Evolutionary conservation across 495 filamentous ascomycete species (phyloP), one percentile per base, ranked within the genome.

Genomic region (Lophiotrema nucula): DNA sequence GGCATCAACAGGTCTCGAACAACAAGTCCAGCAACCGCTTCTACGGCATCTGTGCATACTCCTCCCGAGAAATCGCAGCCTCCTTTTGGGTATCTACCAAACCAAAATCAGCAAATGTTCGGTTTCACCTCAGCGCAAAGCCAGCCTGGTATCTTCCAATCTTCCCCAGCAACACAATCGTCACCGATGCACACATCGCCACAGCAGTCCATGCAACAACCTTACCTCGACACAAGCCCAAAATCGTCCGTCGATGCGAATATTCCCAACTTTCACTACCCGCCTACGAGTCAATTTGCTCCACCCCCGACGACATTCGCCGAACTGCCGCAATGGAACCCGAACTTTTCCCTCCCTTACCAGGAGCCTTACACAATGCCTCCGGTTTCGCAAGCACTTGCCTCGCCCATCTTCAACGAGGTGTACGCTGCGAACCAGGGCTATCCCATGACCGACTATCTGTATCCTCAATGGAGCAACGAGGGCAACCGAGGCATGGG

Each of bases 1-100:
- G 52, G 55, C 2, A 59, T 67, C 60, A 70, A 64, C 56, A 53
- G 62, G 8, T 71, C 71, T 3, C 49, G 60, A 10, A 67, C 68
- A 21, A 67, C 64, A 15, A 72, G 70, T 47, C 68, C 71, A 21
- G 67, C 65, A 16, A 69, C 71, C 27, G 61, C 66, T 16, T 64
- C 68, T 41, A 70, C 65, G 28, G 46, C 45, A 19, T 67, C 65
- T 13, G 38, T 71, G 24, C 61, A 48, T 12, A 70, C 70, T 38
- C 67, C 67, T 23, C 55, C 67, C 0, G 64, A 69, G 23, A 49
- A 59, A 21, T 38, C 38, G 26, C 57, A 65, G 33, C 51, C 54
- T 5, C 65, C 67, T 13, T 69, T 70, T 43, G 69, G 69, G 18
- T 72, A 69, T 56, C 38, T 72, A 18, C 53, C 47, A 13, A 63